A percentile compares a stretch with the other conserved stretches of the same genome.
Conservation (phyloP, 306 rosid species). For the Cicer chorassanicum region DNA sequence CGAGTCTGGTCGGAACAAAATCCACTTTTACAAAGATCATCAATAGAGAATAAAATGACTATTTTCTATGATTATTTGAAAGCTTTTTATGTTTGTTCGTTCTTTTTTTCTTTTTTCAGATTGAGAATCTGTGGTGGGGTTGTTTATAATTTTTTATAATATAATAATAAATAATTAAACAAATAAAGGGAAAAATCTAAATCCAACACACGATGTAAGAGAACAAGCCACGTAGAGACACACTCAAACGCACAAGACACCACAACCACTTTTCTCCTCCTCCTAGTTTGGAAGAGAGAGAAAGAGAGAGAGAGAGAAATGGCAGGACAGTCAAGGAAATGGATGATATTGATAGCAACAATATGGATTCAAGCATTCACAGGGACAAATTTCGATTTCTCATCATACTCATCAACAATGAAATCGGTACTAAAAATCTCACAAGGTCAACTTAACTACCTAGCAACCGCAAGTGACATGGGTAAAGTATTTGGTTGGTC, state of each 20-base stretch:
- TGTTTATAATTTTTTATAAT: too few relatives aligned
- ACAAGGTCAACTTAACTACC: conserved; percentile 77
- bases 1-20: too few relatives aligned
- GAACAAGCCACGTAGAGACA: conserved; percentile 52
- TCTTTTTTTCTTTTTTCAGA: too few relatives aligned
- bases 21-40: too few relatives aligned
- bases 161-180: too few relatives aligned
- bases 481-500: conserved; percentile 95
- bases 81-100: too few relatives aligned
- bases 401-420: conserved; percentile 74
- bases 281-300: conserved; percentile 1
- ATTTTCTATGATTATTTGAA: too few relatives aligned
- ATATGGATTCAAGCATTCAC: conserved; percentile 97
- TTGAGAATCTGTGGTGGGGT: too few relatives aligned
- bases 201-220: conserved; percentile 8
- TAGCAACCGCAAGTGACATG: conserved; percentile 85
- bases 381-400: conserved; percentile 90
- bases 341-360: conserved; percentile 85
- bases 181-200: not conserved
- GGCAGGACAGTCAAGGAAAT: conserved; percentile 87
- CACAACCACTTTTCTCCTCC: not conserved
- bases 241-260: not conserved
- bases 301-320: conserved; percentile 2
- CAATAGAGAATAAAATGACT: too few relatives aligned
- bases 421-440: conserved; percentile 78